Evolutionary conservation across 352 stramenopile species (phyloP).

Genomic region (Globisporangium abappressorium): DNA sequence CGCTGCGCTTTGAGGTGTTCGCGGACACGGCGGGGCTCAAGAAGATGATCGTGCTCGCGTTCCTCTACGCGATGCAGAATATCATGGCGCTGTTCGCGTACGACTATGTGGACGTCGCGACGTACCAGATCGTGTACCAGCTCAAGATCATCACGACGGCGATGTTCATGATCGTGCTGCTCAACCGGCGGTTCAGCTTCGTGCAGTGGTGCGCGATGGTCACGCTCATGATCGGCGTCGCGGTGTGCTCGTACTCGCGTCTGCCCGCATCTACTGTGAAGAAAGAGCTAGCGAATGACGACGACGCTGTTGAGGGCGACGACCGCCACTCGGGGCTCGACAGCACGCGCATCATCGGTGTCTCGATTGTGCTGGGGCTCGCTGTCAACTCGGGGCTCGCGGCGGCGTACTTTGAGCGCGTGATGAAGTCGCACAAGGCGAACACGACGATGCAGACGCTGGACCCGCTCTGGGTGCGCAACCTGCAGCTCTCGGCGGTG

Average conservation of each 20-base stretch:
- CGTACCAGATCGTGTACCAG: conserved; percentile 90
- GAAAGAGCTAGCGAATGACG: conserved; percentile 17
- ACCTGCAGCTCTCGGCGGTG: conserved; percentile 81
- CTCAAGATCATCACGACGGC: conserved; percentile 90
- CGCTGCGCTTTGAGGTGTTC: conserved; percentile 76
- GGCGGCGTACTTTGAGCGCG: conserved; percentile 83
- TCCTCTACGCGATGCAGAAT: conserved; percentile 86
- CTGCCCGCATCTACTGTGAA: conserved; percentile 29
- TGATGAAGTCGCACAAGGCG: conserved; percentile 86
- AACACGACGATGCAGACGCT: conserved; percentile 71
- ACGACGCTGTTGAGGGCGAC: conserved; percentile 1
- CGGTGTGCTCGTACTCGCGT: conserved; percentile 82
- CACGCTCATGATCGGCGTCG: conserved; percentile 82
- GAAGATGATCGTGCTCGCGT: conserved; percentile 84
- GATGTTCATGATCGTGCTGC: conserved; percentile 87
- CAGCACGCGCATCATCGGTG: conserved; percentile 66
- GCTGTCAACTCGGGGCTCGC: conserved; percentile 86
- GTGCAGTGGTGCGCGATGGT: conserved; percentile 86
- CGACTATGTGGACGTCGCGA: conserved; percentile 87
- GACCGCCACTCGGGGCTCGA: conserved; percentile 21
- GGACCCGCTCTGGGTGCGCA: conserved; percentile 83
- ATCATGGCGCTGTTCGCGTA: conserved; percentile 86
- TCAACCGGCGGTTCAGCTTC: conserved; percentile 79
- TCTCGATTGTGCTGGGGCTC: conserved; percentile 76
- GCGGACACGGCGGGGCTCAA: conserved; percentile 70